Evolutionary conservation across 2,329 filamentous ascomycete species (phyloP).

Genomic region (Sarocladium kiliense): DNA sequence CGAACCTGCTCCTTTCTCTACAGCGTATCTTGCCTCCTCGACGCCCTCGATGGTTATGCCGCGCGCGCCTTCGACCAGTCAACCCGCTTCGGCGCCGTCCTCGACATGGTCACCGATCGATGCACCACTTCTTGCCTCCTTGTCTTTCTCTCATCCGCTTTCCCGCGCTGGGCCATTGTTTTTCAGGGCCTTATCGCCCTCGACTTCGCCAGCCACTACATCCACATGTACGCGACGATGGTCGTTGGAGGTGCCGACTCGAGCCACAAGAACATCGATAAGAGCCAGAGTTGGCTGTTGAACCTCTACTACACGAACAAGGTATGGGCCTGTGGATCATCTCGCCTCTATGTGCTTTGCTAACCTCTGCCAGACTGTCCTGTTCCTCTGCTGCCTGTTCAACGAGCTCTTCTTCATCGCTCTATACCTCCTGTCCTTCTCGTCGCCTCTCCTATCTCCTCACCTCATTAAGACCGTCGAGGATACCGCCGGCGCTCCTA

Average conservation of each 20-base stretch:
- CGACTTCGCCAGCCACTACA: slow-evolving; percentile 94
- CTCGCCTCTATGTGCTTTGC: neutral
- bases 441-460: slow-evolving; percentile 80
- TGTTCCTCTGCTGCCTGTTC: slow-evolving; percentile 83
- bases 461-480: slow-evolving; percentile 66
- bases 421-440: slow-evolving; percentile 95
- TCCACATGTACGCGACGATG: slow-evolving; percentile 97
- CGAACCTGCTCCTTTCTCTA: slow-evolving; percentile 89
- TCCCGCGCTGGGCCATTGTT: slow-evolving; percentile 86
- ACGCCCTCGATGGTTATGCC: slow-evolving; percentile 92
- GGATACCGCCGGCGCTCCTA: slow-evolving; percentile 43
- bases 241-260: slow-evolving; percentile 75
- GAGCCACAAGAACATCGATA: slow-evolving; percentile 92
- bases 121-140: slow-evolving; percentile 94
- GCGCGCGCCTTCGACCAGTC: slow-evolving; percentile 77
- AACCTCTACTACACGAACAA: slow-evolving; percentile 98
- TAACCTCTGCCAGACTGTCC: slow-evolving; percentile 58
- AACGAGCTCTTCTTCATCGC: slow-evolving; percentile 99
- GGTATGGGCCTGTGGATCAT: slow-evolving; percentile 47
- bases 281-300: slow-evolving; percentile 79
- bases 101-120: slow-evolving; percentile 98
- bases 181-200: slow-evolving; percentile 92
- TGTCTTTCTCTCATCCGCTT: slow-evolving; percentile 90
- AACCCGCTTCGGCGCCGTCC: slow-evolving; percentile 89
- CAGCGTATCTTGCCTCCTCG: slow-evolving; percentile 88